Percentiles rank a stretch among this genome's conserved stretches.
Evolutionary conservation across 23 red algal genomes (phyloP).

Genomic region (Gracilaria gracilis): DNA sequence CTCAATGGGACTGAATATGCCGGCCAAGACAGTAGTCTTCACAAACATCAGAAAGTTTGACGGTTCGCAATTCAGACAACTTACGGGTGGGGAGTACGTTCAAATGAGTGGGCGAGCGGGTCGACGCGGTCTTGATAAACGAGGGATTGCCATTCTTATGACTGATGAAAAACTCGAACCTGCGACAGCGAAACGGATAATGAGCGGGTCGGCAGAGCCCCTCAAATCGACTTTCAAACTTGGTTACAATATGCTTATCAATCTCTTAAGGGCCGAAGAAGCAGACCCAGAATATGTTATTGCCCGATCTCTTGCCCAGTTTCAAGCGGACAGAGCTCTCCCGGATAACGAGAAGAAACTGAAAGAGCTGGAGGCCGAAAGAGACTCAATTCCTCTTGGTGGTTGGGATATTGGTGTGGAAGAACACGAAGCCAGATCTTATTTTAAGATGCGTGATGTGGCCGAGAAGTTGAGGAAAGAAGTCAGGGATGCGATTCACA

Average conservation of each 20-base stretch:
- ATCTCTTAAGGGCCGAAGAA: conserved; percentile 92
- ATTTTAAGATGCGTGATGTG: conserved; percentile 64
- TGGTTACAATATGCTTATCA: conserved; percentile 96
- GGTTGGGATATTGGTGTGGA: conserved; percentile 59
- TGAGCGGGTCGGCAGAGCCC: conserved; percentile 82
- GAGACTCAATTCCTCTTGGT: conserved; percentile 60
- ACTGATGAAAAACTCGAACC: conserved; percentile 90
- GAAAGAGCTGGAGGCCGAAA: conserved; percentile 60
- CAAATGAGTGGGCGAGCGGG: conserved; percentile 99
- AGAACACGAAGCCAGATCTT: conserved; percentile 70
- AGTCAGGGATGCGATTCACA: conserved; percentile 68
- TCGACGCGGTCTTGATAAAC: conserved; percentile 85
- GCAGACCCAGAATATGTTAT: conserved; percentile 93
- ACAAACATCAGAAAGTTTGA: conserved; percentile 91
- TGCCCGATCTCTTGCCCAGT: conserved; percentile 90
- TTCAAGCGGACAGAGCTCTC: conserved; percentile 81
- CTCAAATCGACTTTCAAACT: conserved; percentile 90
- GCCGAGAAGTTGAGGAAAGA: conserved; percentile 77
- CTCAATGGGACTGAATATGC: conserved; percentile 99
- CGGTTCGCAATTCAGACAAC: conserved; percentile 73
- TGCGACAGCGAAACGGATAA: conserved; percentile 67
- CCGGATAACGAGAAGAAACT: conserved; percentile 62
- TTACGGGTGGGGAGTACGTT: conserved; percentile 90
- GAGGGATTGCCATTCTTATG: conserved; percentile 87
- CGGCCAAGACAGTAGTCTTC: conserved; percentile 94